Evolutionary conservation across 1,139 yeast genomes (phyloP), one percentile per base, ranked within the genome.

Genomic region (Trichomonascaceae sp.): DNA sequence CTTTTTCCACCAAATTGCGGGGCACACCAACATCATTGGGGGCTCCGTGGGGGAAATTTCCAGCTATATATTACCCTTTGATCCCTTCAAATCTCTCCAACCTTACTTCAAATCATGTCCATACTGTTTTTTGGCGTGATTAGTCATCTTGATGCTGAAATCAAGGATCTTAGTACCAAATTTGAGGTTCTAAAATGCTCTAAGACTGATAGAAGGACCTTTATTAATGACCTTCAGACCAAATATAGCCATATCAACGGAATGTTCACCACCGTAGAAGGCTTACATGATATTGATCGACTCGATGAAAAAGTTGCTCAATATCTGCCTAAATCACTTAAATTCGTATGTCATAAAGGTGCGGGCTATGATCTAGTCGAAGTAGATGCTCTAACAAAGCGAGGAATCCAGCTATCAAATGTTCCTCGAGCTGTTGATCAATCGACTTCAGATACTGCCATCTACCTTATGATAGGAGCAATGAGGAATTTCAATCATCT

Each of bases 391-490:
- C 58, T 81, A 19, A 45, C 50, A 8, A 27, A 52, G 32, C 73
- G 73, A 51, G 78, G 77, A n/a, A 79, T 87, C 38, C 63, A 70
- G 4, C 73, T 87, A 55, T 81, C 87, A 58, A 84, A 87, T 66
- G 83, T 82, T 15, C 70, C 69, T 1, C 64, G 65, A 0, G 70
- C 75, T 48, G 82, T 87, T 0, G 80, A 85, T 2, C 80, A 74
- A 50, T 87, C 87, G 12, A 96, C 87, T 15, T 88, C 95, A 1
- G 96, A 88, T 61, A 69, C 83, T 56, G 95, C 84, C 0, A 70
- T 86, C 49, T 79, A 75, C 63, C 76, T 84, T 61, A 71, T 87
- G 0, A 69, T 87, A 57, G 74, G 80, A 39, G 78, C 84, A 36
- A 84, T 84, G 70, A 74, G 96, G 17, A 36, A 60, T 77, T 79